phyloP scores from a whole-genome alignment of 2,329 filamentous ascomycete species.

The Chrysoporthe puriensis region DNA sequence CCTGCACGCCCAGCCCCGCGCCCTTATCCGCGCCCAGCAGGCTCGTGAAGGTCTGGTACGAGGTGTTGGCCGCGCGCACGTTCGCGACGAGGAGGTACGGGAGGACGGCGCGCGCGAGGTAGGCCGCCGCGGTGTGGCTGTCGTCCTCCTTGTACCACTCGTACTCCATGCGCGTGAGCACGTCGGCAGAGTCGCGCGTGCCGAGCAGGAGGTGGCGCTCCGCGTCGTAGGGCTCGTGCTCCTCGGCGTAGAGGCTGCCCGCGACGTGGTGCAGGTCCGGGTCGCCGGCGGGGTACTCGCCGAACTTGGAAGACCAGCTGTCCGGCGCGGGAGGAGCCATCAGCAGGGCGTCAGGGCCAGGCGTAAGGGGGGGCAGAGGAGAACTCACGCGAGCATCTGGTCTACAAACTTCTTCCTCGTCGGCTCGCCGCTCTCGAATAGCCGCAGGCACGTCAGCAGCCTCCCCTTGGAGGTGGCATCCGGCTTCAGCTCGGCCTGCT shows the following conservation, averaged over 20 bases:
- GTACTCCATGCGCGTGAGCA: slow-evolving; percentile 84
- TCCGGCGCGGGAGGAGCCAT: neutral
- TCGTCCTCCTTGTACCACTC: slow-evolving; percentile 91
- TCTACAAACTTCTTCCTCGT: slow-evolving; percentile 90
- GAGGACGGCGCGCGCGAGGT: slow-evolving; percentile 83
- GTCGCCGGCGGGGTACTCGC: slow-evolving; percentile 88
- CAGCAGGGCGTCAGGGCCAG: neutral
- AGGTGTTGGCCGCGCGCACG: slow-evolving; percentile 83
- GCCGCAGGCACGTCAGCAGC: slow-evolving; percentile 75
- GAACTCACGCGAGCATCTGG: slow-evolving; percentile 76
- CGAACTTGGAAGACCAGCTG: slow-evolving; percentile 83
- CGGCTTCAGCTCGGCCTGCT: slow-evolving; percentile 78
- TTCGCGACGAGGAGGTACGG: slow-evolving; percentile 92
- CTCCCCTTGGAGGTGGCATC: slow-evolving; percentile 76
- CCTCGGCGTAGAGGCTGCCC: slow-evolving; percentile 86
- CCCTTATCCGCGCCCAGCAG: slow-evolving; percentile 59
- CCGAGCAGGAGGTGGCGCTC: slow-evolving; percentile 88
- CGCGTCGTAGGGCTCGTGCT: slow-evolving; percentile 90
- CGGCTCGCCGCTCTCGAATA: slow-evolving; percentile 83
- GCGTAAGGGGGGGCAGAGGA: neutral
- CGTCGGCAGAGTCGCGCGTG: slow-evolving; percentile 83
- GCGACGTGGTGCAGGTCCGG: slow-evolving; percentile 93
- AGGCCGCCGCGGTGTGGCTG: slow-evolving; percentile 83
- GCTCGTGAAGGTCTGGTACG: slow-evolving; percentile 75
- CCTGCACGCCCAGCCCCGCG: slow-evolving; percentile 70